These are phyloP conservation scores for Diaporthe citriasiana DNA, from an alignment of 2,329 filamentous ascomycete species.

Conservation along the genomic window DNA sequence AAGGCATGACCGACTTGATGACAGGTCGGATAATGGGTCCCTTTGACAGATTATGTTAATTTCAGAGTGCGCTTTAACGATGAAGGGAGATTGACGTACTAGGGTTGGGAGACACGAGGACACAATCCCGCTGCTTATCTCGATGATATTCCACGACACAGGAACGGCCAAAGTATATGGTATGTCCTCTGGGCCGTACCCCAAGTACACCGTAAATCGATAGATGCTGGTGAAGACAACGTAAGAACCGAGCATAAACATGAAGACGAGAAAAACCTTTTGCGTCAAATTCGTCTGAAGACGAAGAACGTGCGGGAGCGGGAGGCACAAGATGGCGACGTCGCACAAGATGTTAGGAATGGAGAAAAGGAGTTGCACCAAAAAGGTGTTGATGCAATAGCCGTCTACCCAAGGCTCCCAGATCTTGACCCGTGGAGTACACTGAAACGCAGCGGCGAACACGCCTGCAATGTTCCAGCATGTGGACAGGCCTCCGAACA, in stretches of 20 bases:
- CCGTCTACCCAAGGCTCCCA: conserved; percentile 37
- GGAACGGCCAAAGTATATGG: conserved; percentile 44
- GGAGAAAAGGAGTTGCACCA: conserved; percentile 35
- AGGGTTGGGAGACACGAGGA: conserved; percentile 36
- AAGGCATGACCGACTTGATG: conserved; percentile 36
- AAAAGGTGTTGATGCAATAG: conserved; percentile 35
- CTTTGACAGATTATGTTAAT: background rate
- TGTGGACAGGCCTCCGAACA: conserved; percentile 35
- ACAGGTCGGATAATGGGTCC: conserved; percentile 29
- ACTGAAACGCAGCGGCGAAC: conserved; percentile 37
- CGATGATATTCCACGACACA: conserved; percentile 34
- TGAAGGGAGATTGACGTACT: background rate
- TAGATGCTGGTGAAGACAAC: conserved; percentile 39
- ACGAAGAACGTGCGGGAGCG: conserved; percentile 34
- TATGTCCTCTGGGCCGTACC: conserved; percentile 19
- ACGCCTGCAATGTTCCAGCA: conserved; percentile 36
- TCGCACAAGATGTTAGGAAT: conserved; percentile 36
- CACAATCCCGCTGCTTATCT: conserved; percentile 37
- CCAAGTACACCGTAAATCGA: conserved; percentile 31
- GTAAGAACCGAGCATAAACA: conserved; percentile 36
- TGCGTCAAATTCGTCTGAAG: conserved; percentile 38
- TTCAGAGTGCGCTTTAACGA: background rate
- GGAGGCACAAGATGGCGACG: conserved; percentile 32
- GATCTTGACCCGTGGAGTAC: conserved; percentile 33
- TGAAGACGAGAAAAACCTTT: conserved; percentile 32